Percentiles rank a stretch among this genome's conserved stretches.
phyloP scores from a whole-genome alignment of 768 basidiomycete species.

The Mycena olivaceomarginata region DNA sequence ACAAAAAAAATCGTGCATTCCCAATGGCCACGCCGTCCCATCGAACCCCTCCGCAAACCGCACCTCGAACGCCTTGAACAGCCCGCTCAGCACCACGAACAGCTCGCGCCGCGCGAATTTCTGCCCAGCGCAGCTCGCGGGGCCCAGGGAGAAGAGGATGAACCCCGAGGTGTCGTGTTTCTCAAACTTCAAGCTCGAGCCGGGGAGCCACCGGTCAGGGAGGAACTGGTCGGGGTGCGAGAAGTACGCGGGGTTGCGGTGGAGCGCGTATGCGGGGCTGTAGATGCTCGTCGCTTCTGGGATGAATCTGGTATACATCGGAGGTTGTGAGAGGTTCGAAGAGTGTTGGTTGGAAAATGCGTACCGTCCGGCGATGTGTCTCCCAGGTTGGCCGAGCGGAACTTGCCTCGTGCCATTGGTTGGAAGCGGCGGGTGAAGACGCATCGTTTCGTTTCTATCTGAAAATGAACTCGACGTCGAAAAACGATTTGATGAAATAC shows the following conservation, averaged over 20 bases:
- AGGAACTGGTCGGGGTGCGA: conserved; percentile 64
- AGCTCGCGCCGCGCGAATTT: conserved; percentile 61
- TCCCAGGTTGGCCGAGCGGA: conserved; percentile 20
- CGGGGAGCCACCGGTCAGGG: conserved; percentile 62
- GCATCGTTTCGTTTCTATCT: conserved; percentile 68
- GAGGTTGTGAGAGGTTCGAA: background rate
- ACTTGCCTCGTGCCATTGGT: conserved; percentile 59
- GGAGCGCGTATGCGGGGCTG: conserved; percentile 65
- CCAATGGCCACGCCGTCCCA: conserved; percentile 54
- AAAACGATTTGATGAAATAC: background rate
- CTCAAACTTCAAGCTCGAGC: conserved; percentile 33
- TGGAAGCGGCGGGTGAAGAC: conserved; percentile 70
- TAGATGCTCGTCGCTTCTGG: conserved; percentile 67
- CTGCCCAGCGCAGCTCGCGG: conserved; percentile 47
- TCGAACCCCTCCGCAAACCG: conserved; percentile 56
- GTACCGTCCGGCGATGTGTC: conserved; percentile 22
- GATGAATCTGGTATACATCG: conserved; percentile 57
- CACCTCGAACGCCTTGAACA: conserved; percentile 63
- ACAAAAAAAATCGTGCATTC: conserved; percentile 60
- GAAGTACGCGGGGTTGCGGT: conserved; percentile 70
- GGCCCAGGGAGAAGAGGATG: conserved; percentile 65
- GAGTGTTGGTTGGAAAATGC: background rate
- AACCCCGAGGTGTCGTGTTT: conserved; percentile 57
- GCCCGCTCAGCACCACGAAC: conserved; percentile 58
- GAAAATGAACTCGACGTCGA: background rate